phyloP scores from a whole-genome alignment of 2,329 filamentous ascomycete species.

The Phyllosticta citriasiana region DNA sequence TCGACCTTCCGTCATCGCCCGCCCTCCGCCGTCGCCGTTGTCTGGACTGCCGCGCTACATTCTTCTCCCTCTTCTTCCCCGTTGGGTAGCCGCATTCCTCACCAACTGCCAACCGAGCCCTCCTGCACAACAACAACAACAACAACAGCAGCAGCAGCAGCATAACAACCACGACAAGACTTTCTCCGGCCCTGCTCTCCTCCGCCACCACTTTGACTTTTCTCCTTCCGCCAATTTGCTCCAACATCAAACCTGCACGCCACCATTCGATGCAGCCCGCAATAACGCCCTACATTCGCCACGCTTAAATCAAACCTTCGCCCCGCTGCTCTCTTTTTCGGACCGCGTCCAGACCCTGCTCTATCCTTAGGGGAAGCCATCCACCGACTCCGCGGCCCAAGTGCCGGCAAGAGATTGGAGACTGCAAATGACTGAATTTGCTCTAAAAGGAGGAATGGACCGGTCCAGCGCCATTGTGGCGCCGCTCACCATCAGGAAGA shows the following conservation, averaged over 20 bases:
- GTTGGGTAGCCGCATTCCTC: constrained; percentile 11
- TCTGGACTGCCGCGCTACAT: constrained; percentile 10
- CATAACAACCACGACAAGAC: constrained; percentile 8
- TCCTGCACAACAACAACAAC: neutral
- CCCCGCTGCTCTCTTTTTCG: neutral
- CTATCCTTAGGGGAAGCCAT: neutral
- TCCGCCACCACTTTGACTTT: neutral
- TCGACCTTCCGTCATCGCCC: neutral
- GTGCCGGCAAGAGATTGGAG: neutral
- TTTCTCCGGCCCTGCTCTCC: neutral
- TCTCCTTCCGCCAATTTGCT: neutral
- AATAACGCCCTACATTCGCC: neutral
- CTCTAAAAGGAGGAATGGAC: constrained; percentile 1
- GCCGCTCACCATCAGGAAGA: constrained; percentile 16
- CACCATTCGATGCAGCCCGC: neutral
- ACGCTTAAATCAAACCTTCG: neutral
- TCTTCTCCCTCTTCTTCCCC: constrained; percentile 3
- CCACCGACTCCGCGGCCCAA: neutral
- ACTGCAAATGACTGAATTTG: constrained; percentile 8
- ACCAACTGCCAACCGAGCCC: neutral
- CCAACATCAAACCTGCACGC: neutral
- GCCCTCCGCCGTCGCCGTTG: neutral
- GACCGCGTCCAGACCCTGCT: neutral
- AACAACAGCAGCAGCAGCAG: constrained; percentile 6
- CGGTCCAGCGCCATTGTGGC: constrained; percentile 18